Conservation (phyloP, 23 red algal genomes). For the Pyropia yezoensis region DNA sequence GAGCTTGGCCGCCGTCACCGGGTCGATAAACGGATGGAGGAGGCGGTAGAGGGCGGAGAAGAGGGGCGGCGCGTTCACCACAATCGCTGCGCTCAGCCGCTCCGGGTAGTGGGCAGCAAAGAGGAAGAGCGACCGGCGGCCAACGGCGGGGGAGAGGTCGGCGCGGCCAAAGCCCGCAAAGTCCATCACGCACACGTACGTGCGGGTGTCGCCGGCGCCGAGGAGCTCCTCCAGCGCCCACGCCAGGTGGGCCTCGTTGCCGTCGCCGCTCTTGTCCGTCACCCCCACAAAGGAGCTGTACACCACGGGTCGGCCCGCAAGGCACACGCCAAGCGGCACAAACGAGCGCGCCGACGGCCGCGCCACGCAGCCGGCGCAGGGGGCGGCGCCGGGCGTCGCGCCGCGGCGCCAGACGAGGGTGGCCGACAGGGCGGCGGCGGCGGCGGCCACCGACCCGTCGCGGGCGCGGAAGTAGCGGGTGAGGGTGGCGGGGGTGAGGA, state of each 20-base stretch:
- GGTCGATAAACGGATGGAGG: conserved; percentile 56
- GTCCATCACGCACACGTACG: conserved; percentile 52
- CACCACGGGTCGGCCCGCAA: conserved; percentile 6
- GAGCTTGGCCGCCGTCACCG: conserved; percentile 18
- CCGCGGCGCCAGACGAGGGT: no score
- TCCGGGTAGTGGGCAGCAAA: conserved; percentile 54
- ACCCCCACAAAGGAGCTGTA: conserved; percentile 17
- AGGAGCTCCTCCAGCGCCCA: conserved; percentile 6
- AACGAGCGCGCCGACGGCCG: no score
- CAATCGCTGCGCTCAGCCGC: conserved; percentile 31
- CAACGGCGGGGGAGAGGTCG: conserved; percentile 24
- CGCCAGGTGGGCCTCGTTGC: conserved; percentile 16
- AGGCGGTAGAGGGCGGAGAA: conserved; percentile 35
- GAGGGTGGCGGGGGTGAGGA: no score
- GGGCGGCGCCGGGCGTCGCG: no score
- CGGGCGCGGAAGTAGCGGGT: no score
- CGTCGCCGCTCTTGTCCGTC: conserved; percentile 1
- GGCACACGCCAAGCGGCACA: no score
- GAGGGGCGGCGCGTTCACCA: conserved; percentile 28
- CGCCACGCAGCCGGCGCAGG: no score
- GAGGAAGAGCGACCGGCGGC: conserved; percentile 8
- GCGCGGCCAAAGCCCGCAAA: conserved; percentile 31
- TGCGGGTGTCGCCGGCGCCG: background rate
- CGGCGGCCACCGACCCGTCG: no score
- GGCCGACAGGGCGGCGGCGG: no score